Conservation (phyloP, 768 basidiomycete species). For the Trametes villosa region DNA sequence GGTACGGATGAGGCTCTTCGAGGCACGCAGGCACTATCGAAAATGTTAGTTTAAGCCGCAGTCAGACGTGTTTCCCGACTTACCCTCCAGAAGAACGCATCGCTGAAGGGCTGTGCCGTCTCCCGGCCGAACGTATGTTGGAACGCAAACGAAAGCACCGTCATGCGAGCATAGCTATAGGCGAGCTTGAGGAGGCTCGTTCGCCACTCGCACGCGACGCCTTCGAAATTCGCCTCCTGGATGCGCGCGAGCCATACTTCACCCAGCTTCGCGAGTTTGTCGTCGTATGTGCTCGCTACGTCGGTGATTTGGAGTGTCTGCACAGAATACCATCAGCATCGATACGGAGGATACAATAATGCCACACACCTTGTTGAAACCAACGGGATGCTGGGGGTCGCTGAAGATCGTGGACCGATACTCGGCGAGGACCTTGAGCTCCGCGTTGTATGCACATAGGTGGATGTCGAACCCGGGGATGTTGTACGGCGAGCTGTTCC, state of each 20-base stretch:
- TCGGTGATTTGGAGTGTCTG: constrained; percentile 68
- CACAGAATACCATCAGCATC: background rate
- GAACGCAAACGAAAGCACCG: constrained; percentile 48
- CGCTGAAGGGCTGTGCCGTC: constrained; percentile 22
- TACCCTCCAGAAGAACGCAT: constrained; percentile 29
- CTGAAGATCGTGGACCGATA: constrained; percentile 72
- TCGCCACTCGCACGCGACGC: constrained; percentile 50
- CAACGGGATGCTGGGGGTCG: constrained; percentile 73
- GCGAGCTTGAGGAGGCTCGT: constrained; percentile 30
- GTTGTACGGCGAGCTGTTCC: constrained; percentile 68
- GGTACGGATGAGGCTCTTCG: constrained; percentile 33
- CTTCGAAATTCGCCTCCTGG: constrained; percentile 53
- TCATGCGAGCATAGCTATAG: constrained; percentile 43
- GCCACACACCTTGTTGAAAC: constrained; percentile 77
- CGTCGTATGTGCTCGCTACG: constrained; percentile 70
- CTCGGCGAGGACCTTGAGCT: constrained; percentile 63
- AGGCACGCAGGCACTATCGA: constrained; percentile 29
- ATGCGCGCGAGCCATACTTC: constrained; percentile 58
- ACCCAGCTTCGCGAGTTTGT: constrained; percentile 60
- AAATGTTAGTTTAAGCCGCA: background rate
- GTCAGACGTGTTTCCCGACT: background rate
- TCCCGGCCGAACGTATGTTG: constrained; percentile 39
- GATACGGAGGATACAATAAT: background rate
- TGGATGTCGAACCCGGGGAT: constrained; percentile 81
- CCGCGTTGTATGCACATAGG: constrained; percentile 74